phyloP scores from a whole-genome alignment of 2,329 filamentous ascomycete genomes.

The Trichoderma sp. region DNA sequence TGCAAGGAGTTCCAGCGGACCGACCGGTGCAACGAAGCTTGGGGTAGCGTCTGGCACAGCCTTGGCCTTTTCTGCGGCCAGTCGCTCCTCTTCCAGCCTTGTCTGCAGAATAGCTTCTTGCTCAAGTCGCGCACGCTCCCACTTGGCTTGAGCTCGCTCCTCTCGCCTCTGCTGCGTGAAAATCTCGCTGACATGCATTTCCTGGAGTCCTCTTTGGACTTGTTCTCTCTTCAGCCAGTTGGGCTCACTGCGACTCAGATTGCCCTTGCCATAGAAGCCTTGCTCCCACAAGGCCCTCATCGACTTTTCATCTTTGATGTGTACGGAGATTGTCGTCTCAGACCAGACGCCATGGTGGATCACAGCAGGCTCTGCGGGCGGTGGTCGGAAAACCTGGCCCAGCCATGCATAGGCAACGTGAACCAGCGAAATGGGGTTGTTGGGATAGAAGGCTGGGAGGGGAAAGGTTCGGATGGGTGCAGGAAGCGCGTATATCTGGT shows the following conservation, averaged over 20 bases:
- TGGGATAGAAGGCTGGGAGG: conserved; percentile 84
- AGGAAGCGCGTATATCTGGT: conserved; percentile 79
- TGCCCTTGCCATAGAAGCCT: conserved; percentile 96
- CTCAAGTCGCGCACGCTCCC: conserved; percentile 87
- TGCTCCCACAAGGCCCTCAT: conserved; percentile 90
- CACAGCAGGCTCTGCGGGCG: conserved; percentile 65
- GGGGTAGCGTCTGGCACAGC: background rate
- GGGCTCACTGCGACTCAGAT: conserved; percentile 88
- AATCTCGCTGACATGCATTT: conserved; percentile 77
- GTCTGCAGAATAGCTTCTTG: conserved; percentile 80
- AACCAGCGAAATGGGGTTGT: conserved; percentile 86
- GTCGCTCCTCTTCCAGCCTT: conserved; percentile 50
- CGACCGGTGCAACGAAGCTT: conserved; percentile 45
- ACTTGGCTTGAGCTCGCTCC: conserved; percentile 82
- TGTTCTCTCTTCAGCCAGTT: conserved; percentile 88
- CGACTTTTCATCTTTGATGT: conserved; percentile 75
- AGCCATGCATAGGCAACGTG: conserved; percentile 79
- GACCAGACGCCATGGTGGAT: conserved; percentile 79
- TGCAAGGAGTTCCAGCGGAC: conserved; percentile 49
- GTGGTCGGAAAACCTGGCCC: conserved; percentile 70
- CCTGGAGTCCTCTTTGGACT: conserved; percentile 66
- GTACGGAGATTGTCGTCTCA: conserved; percentile 77
- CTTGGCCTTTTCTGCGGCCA: conserved; percentile 31
- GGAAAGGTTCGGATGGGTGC: conserved; percentile 81
- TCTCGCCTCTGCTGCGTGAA: conserved; percentile 75